Percentiles rank a stretch among this genome's conserved stretches.
phyloP scores from a whole-genome alignment of 1,139 yeast species.

The Taphrina populina region DNA sequence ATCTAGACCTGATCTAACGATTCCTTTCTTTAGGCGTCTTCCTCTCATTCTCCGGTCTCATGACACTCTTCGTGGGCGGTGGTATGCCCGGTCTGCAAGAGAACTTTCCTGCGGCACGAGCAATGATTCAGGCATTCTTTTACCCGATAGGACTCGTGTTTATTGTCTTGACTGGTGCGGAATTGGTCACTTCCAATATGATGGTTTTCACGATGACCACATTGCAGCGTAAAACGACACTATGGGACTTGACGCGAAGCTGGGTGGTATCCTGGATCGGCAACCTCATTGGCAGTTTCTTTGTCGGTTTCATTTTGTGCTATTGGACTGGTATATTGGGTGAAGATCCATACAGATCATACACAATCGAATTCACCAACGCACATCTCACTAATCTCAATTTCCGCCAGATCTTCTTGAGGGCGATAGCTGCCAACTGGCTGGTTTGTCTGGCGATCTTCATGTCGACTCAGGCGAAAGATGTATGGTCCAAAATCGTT shows the following conservation, averaged over 20 bases:
- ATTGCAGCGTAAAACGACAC: slow-evolving; percentile 36
- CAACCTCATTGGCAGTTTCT: slow-evolving; percentile 38
- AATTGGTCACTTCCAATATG: slow-evolving; percentile 39
- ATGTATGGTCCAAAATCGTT: slow-evolving; percentile 68
- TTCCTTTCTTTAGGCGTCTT: slow-evolving; percentile 54
- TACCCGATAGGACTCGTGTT: slow-evolving; percentile 39
- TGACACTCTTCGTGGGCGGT: slow-evolving; percentile 58
- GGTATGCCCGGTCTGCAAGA: slow-evolving; percentile 51
- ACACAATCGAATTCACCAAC: slow-evolving; percentile 9
- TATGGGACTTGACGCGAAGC: slow-evolving; percentile 31
- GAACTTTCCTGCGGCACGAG: slow-evolving; percentile 56
- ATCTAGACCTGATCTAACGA: no score
- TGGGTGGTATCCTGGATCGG: slow-evolving; percentile 37
- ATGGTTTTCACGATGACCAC: slow-evolving; percentile 37
- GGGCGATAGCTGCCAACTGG: slow-evolving; percentile 70
- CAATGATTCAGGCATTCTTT: slow-evolving; percentile 37
- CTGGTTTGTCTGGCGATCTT: slow-evolving; percentile 72
- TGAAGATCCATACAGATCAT: slow-evolving; percentile 9
- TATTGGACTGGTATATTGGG: slow-evolving; percentile 17
- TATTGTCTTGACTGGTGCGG: slow-evolving; percentile 39
- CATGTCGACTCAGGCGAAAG: slow-evolving; percentile 72
- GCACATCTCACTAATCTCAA: slow-evolving; percentile 3
- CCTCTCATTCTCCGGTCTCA: slow-evolving; percentile 72
- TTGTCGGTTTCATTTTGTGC: slow-evolving; percentile 27
- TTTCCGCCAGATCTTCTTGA: slow-evolving; percentile 37